Base-by-base conservation (phyloP, 257 asterid genomes). In the Fraxinus excelsior region DNA sequence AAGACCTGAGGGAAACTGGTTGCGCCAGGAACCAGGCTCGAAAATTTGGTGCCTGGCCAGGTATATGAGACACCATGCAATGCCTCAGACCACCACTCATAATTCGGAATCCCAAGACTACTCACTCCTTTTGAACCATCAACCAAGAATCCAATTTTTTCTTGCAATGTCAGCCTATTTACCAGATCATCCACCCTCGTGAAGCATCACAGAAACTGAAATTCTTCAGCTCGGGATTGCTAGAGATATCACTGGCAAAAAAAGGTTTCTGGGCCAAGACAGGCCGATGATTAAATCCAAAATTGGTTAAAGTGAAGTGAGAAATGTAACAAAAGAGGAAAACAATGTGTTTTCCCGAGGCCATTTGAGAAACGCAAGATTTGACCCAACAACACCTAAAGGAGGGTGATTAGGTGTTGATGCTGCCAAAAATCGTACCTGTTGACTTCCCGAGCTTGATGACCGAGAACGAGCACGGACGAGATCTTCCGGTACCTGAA, bases 1-100 rank as follows among this genome's bases (percentile, higher is more conserved):
- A 92, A 44, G 37, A 90, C 93, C 49, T 86, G 92, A 70, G 96
- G 94, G 82, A 92, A 92, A 85, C 97, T 92, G 1, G 97, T 92
- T 53, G 97, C 96, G 8, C 88, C 92, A 0, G 96, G 96, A n/a
- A 37, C 11, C 11, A 37, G 42, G 42, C 42, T 8, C 2, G 42
- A 37, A 37, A 7, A 37, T 37, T 37, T 37, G 42, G 67, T 67
- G 1, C 85, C 79, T 0, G 40, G 70, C 7, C 85, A 76, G 11
- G 29, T 23, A 67, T 73, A 21, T 1, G 85, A 78, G 21, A 82
- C 85, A 1, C 80, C 85, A 29, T 82, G 85, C 2, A 82, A 74
- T 3, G 81, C 83, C 74, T 82, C 81, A 4, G 80, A 78, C 85
- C 85, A 78, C 85, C 83, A 82, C n/a, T 70, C 75, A 23, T 82